Base-by-base conservation (phyloP, 1,284 basidiomycete genomes). In the Rhodotorula sp. region DNA sequence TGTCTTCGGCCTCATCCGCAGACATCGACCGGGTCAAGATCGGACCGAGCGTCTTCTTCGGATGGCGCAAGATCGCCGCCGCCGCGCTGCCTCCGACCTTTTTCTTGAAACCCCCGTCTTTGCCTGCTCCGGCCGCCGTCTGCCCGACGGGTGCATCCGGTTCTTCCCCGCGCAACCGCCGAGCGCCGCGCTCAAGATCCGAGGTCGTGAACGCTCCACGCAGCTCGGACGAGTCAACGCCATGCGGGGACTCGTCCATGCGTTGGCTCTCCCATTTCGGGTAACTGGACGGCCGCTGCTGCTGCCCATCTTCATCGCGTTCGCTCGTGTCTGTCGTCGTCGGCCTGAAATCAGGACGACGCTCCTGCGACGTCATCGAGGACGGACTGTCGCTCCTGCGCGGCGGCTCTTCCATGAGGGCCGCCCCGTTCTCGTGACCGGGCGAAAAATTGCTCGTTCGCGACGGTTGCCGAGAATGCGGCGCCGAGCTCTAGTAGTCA, bases 141-240 rank as follows among this genome's bases (percentile, higher is more conserved):
- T 28, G 48, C 28, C 21, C 21, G 15, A 21, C 28, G 19, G 31
- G 50, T 1, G 38, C 61, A 18, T 57, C 55, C 16, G 47, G 55
- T n/a, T 64, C 63, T 18, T 67, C 66, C 10, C 60, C 66, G 8
- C 60, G 19, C 4, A 67, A 49, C 5, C 56, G n/a, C 1, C 66
- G 55, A 26, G 66, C 66, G 10, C 66, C 66, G 19, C 71, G 68
- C 52, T 73, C 68, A 49, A 69, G 57, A 43, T 73, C 71, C 26
- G 59, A 59, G 7, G 59, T 38, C 26, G 71, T 73, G 56, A 73
- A 73, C 4, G 71, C 71, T 6, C 71, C 71, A 28, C 71, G 57
- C 5, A 73, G 47, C 12, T 60, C 60, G 28, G 52, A 50, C 14
- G 26, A 28, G 5, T n/a, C 16, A 3, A 16, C 12, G 3, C 26